Evolutionary conservation across 495 filamentous ascomycete species (phyloP).

Genomic region (Hypoxylon crocopeplum): DNA sequence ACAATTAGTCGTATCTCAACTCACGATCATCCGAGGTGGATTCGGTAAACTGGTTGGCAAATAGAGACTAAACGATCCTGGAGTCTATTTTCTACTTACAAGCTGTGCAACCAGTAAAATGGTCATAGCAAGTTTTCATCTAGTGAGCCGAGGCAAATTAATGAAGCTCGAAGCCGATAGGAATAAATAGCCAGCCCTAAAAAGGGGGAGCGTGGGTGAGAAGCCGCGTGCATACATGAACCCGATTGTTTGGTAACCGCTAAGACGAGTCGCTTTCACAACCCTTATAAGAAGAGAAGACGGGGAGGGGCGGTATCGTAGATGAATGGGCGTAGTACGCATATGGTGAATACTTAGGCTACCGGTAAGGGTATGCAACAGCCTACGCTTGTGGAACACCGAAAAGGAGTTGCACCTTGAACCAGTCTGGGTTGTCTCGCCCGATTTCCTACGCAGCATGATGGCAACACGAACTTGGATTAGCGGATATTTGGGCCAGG

Average conservation of each 20-base stretch:
- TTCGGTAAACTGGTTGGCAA: conserved; percentile 1
- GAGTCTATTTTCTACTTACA: conserved; percentile 3
- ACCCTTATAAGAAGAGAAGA: conserved; percentile 5
- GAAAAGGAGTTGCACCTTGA: conserved; percentile 10
- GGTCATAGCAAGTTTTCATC: neutral
- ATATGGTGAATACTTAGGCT: neutral
- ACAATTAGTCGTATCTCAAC: conserved; percentile 6
- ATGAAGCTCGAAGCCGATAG: neutral
- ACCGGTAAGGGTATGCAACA: neutral
- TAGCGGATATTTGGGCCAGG: conserved; percentile 4
- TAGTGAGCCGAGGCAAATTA: neutral
- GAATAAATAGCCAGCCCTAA: neutral
- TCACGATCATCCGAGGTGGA: conserved; percentile 2
- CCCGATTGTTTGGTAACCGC: conserved; percentile 31
- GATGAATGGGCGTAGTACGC: conserved; percentile 31
- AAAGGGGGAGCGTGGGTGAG: conserved; percentile 10
- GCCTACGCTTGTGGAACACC: conserved; percentile 14
- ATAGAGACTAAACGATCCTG: neutral
- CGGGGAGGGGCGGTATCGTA: conserved; percentile 23
- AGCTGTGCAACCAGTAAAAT: conserved; percentile 3
- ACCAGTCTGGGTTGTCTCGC: conserved; percentile 15
- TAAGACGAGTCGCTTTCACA: conserved; percentile 12
- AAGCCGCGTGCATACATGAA: conserved; percentile 3
- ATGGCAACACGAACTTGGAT: neutral
- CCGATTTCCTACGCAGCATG: neutral